Evolutionary conservation across 2,329 filamentous ascomycete species (phyloP).

Genomic region (Clathrospora elynae): DNA sequence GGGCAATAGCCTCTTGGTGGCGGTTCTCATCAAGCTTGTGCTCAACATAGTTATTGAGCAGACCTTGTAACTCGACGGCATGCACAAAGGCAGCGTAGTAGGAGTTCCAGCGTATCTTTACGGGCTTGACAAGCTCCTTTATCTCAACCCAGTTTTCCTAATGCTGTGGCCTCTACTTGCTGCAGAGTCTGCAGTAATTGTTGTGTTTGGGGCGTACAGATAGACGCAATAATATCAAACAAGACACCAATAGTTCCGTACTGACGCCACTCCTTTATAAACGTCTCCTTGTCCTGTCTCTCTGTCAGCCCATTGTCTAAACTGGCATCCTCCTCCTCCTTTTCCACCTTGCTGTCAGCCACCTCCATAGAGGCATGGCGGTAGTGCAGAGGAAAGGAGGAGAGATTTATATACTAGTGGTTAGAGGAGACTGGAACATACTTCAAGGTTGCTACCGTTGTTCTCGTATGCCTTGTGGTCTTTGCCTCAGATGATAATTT

Average conservation of each 20-base stretch:
- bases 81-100: constrained; percentile 1
- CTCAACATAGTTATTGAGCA: constrained; percentile 2
- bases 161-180: neutral
- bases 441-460: too few species aligned
- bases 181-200: neutral
- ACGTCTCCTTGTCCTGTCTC: neutral
- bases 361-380: too few species aligned
- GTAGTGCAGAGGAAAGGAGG: too few species aligned
- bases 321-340: too few species aligned
- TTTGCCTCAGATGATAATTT: too few species aligned
- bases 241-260: neutral
- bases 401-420: too few species aligned
- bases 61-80: constrained; percentile 1
- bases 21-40: constrained; percentile 1
- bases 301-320: too few species aligned
- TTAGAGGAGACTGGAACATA: too few species aligned
- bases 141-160: neutral
- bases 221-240: constrained; percentile 1
- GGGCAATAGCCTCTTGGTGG: neutral
- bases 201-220: neutral
- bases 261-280: neutral
- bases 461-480: too few species aligned
- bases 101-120: constrained; percentile 2
- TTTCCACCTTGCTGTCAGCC: too few species aligned
- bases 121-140: constrained; percentile 3